A percentile compares a stretch with the other conserved stretches of the same genome.
Conservation (phyloP, 352 stramenopile species). For the Globisporangium cystogenes region DNA sequence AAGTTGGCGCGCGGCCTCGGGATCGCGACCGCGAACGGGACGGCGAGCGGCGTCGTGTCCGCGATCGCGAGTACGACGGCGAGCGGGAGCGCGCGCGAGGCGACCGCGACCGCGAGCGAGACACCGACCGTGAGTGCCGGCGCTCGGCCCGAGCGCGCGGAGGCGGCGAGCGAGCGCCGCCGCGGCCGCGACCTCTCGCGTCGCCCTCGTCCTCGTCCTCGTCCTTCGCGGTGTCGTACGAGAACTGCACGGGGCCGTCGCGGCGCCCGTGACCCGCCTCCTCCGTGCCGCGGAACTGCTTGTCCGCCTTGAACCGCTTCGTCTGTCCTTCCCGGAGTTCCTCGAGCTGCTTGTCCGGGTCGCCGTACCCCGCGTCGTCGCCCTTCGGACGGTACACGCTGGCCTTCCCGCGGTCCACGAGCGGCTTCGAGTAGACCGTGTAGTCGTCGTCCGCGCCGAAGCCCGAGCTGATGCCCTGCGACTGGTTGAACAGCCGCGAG, state of each 20-base stretch:
- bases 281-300: slow-evolving; percentile 84
- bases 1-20: slow-evolving; percentile 1
- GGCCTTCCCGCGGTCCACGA: slow-evolving; percentile 91
- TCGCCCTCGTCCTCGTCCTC: slow-evolving; percentile 22
- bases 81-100: slow-evolving; percentile 37
- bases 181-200: not conserved
- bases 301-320: slow-evolving; percentile 88
- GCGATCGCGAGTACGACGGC: slow-evolving; percentile 17
- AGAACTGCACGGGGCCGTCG: slow-evolving; percentile 85
- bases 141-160: slow-evolving; percentile 9
- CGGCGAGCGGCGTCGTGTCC: slow-evolving; percentile 21
- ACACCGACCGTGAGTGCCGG: slow-evolving; percentile 92
- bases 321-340: slow-evolving; percentile 81
- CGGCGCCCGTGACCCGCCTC: slow-evolving; percentile 38
- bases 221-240: slow-evolving; percentile 49
- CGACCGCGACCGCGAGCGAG: slow-evolving; percentile 91
- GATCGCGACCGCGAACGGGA: slow-evolving; percentile 19
- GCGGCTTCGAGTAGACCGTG: slow-evolving; percentile 96
- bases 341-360: slow-evolving; percentile 88
- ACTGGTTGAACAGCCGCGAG: slow-evolving; percentile 98
- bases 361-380: slow-evolving; percentile 76
- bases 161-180: slow-evolving; percentile 13
- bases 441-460: slow-evolving; percentile 98
- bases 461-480: slow-evolving; percentile 91
- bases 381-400: slow-evolving; percentile 89